Evolutionary conservation across 2,329 filamentous ascomycete species (phyloP), one percentile per base, ranked within the genome.

Genomic region (Trichoderma cornu-damae): DNA sequence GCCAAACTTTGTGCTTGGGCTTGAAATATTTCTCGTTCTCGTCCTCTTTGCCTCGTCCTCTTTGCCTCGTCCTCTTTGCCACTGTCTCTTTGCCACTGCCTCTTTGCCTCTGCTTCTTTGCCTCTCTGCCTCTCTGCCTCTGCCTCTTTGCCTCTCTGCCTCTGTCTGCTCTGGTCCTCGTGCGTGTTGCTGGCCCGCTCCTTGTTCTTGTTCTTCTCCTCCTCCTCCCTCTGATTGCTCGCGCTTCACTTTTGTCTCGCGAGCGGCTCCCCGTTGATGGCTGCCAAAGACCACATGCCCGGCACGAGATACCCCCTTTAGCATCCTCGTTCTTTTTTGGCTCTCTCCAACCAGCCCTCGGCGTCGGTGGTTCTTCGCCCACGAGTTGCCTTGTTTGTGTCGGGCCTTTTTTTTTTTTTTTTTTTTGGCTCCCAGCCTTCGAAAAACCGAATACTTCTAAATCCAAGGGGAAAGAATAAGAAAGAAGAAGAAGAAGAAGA

Each of bases 261-360:
- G 38, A 11, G 16, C n/a, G 3, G 18, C 30, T 48, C 43, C 16
- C 49, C 14, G 28, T 34, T 43, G 40, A 43, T 26, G 26, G 49
- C 49, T 34, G 37, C 18, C 35, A 12, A 12, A n/a, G 14, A 55
- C 40, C 43, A 37, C 24, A 22, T 44, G 32, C 30, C 51, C 30
- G 24, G 51, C 51, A 47, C 51, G 40, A 44, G 51, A 46, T 38
- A 55, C 42, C 49, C 49, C 16, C 37, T 47, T 55, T 35, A 44
- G 51, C 51, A 20, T 46, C 51, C 40, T 54, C 40, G 1, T 34
- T 28, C 18, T 53, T 6, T 32, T n/a, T n/a, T 28, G 9, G 18
- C 42, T 34, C 24, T 42, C 35, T 22, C 42, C 49, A 28, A 30
- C 35, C 35, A 30, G 28, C 28, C 28, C 35, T 40, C 18, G 9